Base-by-base conservation (phyloP, 139 green algal species). In the Tetraselmis striata region DNA sequence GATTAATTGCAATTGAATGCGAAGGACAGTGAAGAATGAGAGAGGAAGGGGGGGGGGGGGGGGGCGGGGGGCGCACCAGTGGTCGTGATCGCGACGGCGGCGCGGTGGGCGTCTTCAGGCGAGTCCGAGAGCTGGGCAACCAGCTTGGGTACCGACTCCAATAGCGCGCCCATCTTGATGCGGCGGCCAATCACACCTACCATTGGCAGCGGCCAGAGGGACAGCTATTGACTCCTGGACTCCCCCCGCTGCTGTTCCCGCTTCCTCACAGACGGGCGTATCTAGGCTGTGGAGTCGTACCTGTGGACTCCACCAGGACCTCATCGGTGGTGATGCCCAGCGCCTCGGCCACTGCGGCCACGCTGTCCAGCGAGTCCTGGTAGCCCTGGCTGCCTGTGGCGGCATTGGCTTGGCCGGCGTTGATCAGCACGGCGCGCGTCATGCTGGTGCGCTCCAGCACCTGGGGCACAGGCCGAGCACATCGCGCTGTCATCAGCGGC, bases 361-460 rank as follows among this genome's bases (percentile, higher is more conserved):
- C 95, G 29, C 67, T 91, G 24, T 86, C 84, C 18, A 94, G 1
- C 90, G 85, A 87, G 81, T 92, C 87, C 32, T 83, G 75, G 82
- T 93, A 92, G 28, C 96, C 96, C 59, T 90, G 82, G 29, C 87
- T 86, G 18, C 96, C 96, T 5, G 95, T 98, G 29, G 94, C 95
- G 18, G 95, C 95, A 81, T 99, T 99, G 79, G 96, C 96, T 85
- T 98, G 95, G 26, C 96, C 97, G 1, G 97, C 96, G 80, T 99
- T 99, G 31, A 93, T 94, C 82, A 98, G 83, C 75, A 98, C 90
- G 91, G 27, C 75, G 23, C 75, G 28, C 27, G 23, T 24, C 75
- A 29, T 78, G 75, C 23, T 18, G 27, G 5, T 67, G 45, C 45
- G 45, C 45, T 5, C 45, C 45, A 67, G 18, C 45, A 67, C 45